Evolutionary conservation across 768 basidiomycete species (phyloP).

Genomic region (Pholiota microspora): DNA sequence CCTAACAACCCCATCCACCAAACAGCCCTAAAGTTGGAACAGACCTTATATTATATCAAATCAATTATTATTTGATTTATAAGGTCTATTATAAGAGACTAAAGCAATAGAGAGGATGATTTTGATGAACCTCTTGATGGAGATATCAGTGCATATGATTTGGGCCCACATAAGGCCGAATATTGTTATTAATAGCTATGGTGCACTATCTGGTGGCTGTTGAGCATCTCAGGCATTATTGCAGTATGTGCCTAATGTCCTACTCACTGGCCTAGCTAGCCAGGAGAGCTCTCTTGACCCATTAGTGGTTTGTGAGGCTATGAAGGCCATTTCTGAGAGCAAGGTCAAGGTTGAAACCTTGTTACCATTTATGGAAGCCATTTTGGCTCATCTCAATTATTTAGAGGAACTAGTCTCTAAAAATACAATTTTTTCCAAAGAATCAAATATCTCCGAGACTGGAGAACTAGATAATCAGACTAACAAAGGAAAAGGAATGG

Average conservation of each 20-base stretch:
- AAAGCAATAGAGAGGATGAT: neutral
- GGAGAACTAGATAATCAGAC: neutral
- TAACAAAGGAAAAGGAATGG: conserved; percentile 1
- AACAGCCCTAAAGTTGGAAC: no score
- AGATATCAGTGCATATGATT: neutral
- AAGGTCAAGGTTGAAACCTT: neutral
- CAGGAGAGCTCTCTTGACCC: no score
- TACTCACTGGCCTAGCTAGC: no score
- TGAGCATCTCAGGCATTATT: neutral
- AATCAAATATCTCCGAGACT: neutral
- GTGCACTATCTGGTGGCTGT: neutral
- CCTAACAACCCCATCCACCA: no score
- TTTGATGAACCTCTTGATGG: neutral
- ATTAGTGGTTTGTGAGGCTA: neutral
- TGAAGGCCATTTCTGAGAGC: neutral
- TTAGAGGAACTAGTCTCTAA: neutral
- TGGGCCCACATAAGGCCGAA: neutral
- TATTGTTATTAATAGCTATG: neutral
- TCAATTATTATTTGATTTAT: no score
- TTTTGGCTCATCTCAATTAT: neutral
- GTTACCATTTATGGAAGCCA: neutral
- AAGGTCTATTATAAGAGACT: no score
- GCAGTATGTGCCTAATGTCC: neutral
- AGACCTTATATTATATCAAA: no score
- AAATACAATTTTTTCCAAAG: no score